A percentile compares a stretch with the other conserved stretches of the same genome.
These are phyloP conservation scores for Lipomyces lipofer DNA, from an alignment of 805 yeast species.

Conservation along the genomic window DNA sequence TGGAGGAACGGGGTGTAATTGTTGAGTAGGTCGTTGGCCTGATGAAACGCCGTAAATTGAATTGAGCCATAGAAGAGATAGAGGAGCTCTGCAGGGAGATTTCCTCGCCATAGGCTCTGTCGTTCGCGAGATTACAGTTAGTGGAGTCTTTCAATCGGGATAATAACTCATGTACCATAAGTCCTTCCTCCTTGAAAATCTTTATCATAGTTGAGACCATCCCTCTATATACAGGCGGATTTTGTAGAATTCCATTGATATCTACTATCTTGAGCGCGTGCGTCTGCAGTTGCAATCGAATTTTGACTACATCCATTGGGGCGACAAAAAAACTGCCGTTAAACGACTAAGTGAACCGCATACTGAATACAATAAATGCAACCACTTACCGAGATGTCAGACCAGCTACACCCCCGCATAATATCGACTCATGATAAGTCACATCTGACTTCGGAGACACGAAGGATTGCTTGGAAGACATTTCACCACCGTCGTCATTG, in stretches of 20 bases:
- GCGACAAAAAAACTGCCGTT: slow-evolving; percentile 61
- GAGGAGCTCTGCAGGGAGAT: slow-evolving; percentile 85
- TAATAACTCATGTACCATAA: slow-evolving; percentile 35
- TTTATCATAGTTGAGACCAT: slow-evolving; percentile 41
- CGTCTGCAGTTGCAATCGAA: slow-evolving; percentile 65
- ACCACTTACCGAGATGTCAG: slow-evolving; percentile 48
- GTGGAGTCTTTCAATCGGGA: neutral
- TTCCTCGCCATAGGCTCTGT: slow-evolving; percentile 75
- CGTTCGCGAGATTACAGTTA: neutral
- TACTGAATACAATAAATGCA: neutral
- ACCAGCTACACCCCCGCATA: slow-evolving; percentile 76
- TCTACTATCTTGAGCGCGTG: neutral
- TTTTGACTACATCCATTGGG: slow-evolving; percentile 77
- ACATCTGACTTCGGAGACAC: slow-evolving; percentile 54
- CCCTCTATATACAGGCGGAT: slow-evolving; percentile 10
- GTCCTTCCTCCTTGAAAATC: slow-evolving; percentile 64
- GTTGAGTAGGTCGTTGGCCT: slow-evolving; percentile 50
- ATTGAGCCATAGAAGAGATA: slow-evolving; percentile 81
- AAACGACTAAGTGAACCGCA: neutral
- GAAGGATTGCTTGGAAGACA: neutral
- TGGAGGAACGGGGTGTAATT: slow-evolving; percentile 25
- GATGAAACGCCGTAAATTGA: slow-evolving; percentile 75
- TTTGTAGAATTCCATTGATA: neutral
- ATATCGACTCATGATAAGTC: slow-evolving; percentile 52
- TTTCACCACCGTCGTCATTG: neutral